phyloP scores from a whole-genome alignment of 225 moss, liverwort and hornwort genomes.

The Pleurozium schreberi region DNA sequence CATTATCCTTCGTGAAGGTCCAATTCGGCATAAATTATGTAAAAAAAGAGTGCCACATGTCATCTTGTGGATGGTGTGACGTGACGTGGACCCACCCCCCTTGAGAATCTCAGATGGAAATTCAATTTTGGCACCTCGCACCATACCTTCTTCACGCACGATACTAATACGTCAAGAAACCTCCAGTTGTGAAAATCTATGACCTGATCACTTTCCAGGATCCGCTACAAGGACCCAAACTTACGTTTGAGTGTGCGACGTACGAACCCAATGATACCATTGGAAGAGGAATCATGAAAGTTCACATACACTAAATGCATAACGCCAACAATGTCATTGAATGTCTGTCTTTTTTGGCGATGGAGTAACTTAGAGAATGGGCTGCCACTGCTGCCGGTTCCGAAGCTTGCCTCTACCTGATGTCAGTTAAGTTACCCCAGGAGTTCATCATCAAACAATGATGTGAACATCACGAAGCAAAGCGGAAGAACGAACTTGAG shows the following conservation, averaged over 20 bases:
- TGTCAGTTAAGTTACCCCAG: not conserved
- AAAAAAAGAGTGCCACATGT: no score
- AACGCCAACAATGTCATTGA: not conserved
- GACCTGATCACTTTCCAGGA: not conserved
- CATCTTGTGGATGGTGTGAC: not conserved
- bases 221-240: not conserved
- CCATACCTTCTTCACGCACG: no score
- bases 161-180: no score
- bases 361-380: not conserved
- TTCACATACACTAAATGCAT: not conserved
- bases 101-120: rapidly evolving
- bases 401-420: no score
- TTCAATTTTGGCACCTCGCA: not conserved
- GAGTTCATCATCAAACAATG: not conserved
- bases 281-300: not conserved
- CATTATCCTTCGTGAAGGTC: no score
- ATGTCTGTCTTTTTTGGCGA: not conserved
- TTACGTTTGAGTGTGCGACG: not conserved
- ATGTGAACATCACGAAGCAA: not conserved
- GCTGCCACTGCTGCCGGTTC: no score
- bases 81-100: not conserved
- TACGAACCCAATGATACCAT: not conserved
- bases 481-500: not conserved
- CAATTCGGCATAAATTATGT: no score
- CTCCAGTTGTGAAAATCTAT: not conserved